These are phyloP conservation scores for Prunus davidiana DNA, from an alignment of 306 rosid species.

Conservation along the genomic window DNA sequence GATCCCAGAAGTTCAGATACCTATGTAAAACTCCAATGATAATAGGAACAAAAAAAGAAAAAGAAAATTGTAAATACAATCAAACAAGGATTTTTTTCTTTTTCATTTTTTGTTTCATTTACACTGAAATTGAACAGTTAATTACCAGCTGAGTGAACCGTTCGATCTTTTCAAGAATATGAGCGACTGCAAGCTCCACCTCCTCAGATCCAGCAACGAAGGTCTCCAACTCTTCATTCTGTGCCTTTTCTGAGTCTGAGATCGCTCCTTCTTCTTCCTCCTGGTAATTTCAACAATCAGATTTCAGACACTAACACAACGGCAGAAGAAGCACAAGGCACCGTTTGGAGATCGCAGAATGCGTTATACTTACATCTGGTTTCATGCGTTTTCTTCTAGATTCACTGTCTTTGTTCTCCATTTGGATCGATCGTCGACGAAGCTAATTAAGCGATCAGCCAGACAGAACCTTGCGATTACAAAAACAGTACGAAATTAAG, in stretches of 20 bases:
- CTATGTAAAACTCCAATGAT: constrained; percentile 27
- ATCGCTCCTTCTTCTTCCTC: constrained; percentile 40
- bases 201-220: constrained; percentile 53
- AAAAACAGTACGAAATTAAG: background rate
- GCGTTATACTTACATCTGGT: background rate
- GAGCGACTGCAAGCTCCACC: constrained; percentile 60
- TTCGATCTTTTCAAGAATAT: constrained; percentile 63
- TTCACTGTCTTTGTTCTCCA: constrained; percentile 1
- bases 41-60: background rate
- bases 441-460: background rate
- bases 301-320: background rate
- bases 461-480: background rate
- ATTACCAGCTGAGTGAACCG: constrained; percentile 73
- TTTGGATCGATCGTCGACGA: constrained; percentile 3
- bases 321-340: background rate
- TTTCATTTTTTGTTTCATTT: background rate
- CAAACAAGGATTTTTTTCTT: background rate
- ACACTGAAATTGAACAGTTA: background rate
- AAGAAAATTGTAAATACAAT: background rate
- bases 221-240: constrained; percentile 42
- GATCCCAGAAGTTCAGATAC: constrained; percentile 79
- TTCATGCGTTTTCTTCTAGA: constrained; percentile 2
- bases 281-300: constrained; percentile 1
- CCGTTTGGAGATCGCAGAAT: background rate
- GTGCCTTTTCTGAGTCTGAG: constrained; percentile 37